phyloP scores from a whole-genome alignment of 2,329 filamentous ascomycete genomes.

The Juglanconis sp. region DNA sequence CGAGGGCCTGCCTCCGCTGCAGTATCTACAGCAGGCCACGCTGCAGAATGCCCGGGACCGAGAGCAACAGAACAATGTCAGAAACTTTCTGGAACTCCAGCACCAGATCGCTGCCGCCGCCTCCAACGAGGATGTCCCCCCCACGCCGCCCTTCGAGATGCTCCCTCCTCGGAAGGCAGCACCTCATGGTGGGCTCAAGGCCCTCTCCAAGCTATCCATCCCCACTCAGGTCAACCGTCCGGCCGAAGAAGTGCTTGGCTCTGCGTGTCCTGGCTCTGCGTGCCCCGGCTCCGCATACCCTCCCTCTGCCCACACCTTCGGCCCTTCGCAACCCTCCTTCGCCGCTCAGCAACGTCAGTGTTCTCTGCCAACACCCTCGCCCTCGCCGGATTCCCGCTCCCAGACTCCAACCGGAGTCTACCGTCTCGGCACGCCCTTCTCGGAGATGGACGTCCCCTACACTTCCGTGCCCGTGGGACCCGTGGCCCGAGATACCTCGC shows the following conservation, averaged over 20 bases:
- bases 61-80: slow-evolving; percentile 89
- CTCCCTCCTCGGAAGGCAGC: slow-evolving; percentile 41
- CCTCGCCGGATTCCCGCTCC: slow-evolving; percentile 46
- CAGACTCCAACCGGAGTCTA: slow-evolving; percentile 60
- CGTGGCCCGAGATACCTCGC: slow-evolving; percentile 73
- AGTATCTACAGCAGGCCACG: slow-evolving; percentile 69
- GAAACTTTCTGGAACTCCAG: slow-evolving; percentile 87
- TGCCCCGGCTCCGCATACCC: slow-evolving; percentile 22
- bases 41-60: slow-evolving; percentile 67
- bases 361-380: slow-evolving; percentile 20
- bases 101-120: slow-evolving; percentile 44
- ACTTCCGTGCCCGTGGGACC: slow-evolving; percentile 70
- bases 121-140: slow-evolving; percentile 54
- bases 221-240: slow-evolving; percentile 34
- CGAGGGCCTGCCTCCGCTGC: slow-evolving; percentile 57
- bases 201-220: slow-evolving; percentile 61
- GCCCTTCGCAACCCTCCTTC: slow-evolving; percentile 10
- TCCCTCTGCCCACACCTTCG: slow-evolving; percentile 13
- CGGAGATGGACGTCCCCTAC: slow-evolving; percentile 84
- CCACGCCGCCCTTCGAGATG: slow-evolving; percentile 68
- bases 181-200: slow-evolving; percentile 54
- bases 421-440: slow-evolving; percentile 81
- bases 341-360: slow-evolving; percentile 14
- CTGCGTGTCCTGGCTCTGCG: slow-evolving; percentile 29
- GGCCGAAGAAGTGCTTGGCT: slow-evolving; percentile 22